Evolutionary conservation across 805 yeast genomes (phyloP), one percentile per base, ranked within the genome.

Genomic region (Nakazawaea populi): DNA sequence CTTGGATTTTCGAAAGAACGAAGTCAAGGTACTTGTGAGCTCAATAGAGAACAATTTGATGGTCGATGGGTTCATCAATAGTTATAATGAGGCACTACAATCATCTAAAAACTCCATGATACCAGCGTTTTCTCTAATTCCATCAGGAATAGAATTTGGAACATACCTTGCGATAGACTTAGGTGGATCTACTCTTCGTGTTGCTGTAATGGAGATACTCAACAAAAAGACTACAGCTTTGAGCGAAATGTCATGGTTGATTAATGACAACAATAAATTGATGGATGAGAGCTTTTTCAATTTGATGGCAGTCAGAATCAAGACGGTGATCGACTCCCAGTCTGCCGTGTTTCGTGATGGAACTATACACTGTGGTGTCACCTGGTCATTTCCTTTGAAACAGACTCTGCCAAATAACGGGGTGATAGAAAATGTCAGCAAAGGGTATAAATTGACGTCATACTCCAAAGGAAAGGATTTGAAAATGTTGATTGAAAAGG

Each of bases 381-480:
- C 83, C 5, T 79, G 84, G 83, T 75, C 82, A 5, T 81, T 82
- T 61, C 83, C 86, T 0, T 62, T 79, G 35, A 66, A 67, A 29
- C 71, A 74, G 48, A 61, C 69, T 0, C 57, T 68, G 27, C 69
- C 73, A 51, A 71, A 74, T 58, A 63, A 66, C 39, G 82, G 79
- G 1, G 67, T 66, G 41, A 72, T 85, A 39, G 64, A 70, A 14
- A 71, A 73, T 39, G 79, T 82, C 65, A 80, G 84, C n/a, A 85
- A 85, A 64, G 88, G 88, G 1, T 84, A 75, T 67, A 58, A 60
- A 9, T 59, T 83, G 48, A 56, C 71, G 4, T 66, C 68, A 6
- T 81, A 76, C 18, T 58, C 77, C 6, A 61, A 63, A 49, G 68
- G 71, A 38, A 52, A 62, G 28, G 76, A 79, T 50, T 60, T 83